Base-by-base conservation (phyloP, 2,329 filamentous ascomycete species). In the Ascochyta koolunga region DNA sequence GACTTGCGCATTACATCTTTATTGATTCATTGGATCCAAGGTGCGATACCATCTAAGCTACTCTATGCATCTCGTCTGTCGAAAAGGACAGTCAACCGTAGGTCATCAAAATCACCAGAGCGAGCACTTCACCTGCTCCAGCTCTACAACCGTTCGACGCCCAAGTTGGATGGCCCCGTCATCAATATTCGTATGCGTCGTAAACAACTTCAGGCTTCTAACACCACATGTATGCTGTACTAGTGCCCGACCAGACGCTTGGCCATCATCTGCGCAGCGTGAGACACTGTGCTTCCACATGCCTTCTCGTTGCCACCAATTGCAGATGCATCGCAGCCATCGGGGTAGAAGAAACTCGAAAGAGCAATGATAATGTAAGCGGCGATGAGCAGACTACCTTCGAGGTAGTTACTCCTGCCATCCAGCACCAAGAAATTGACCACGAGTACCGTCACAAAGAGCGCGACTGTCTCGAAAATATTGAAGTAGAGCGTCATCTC, bases 351-450 rank as follows among this genome's bases (percentile, higher is more conserved):
- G 73, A 80, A 82, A 38, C 78, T 77, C 11, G 74, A 73, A 39
- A 82, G 64, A 19, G 89, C 89, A 67, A 95, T 93, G 48, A 95
- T 95, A 35, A 88, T 79, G 67, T 95, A 95, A 3, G 91, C 82
- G 33, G 88, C 89, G 46, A 92, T 89, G 29, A 95, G 75, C 53
- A 93, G 76, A 56, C 86, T 85, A 2, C 90, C 90, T 73, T 95
- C 90, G 0, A 93, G 81, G 78, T 90, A 95, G 65, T 93, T 91
- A 58, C 88, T 92, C 71, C 91, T 86, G 25, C 91, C 91, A 65
- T 96, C 91, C 18, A 88, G 82, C 42, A 96, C 91, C 37, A 96
- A 77, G 70, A 96, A 96, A 71, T 96, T 96, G 53, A 93, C 89
- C 29, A 96, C 82, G 36, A 96, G 84, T 0, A 91, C 90, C 2